A percentile compares a stretch with the other conserved stretches of the same genome.
Evolutionary conservation across 495 filamentous ascomycete genomes (phyloP).

Genomic region (Aspergillus avenaceus): DNA sequence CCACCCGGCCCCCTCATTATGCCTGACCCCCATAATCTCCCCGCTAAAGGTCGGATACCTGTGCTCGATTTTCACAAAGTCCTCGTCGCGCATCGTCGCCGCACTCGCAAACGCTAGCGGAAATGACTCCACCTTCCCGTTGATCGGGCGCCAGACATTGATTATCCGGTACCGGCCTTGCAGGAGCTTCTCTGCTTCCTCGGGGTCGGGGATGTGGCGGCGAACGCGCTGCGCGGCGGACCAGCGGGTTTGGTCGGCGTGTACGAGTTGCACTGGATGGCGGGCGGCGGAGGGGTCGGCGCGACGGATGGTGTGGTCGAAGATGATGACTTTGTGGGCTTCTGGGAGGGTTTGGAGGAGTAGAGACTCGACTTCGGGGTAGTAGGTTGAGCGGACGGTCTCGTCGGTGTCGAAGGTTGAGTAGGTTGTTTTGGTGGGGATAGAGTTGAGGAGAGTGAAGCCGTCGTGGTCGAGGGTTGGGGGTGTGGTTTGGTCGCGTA

Average conservation of each 20-base stretch:
- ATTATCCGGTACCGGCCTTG: slow-evolving; percentile 70
- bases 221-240: slow-evolving; percentile 62
- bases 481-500: slow-evolving; percentile 46
- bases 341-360: slow-evolving; percentile 60
- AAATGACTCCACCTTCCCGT: slow-evolving; percentile 61
- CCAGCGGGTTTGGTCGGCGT: slow-evolving; percentile 78
- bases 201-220: slow-evolving; percentile 54
- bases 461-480: slow-evolving; percentile 63
- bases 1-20: slow-evolving; percentile 61
- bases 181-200: slow-evolving; percentile 54
- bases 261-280: slow-evolving; percentile 63
- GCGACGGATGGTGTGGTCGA: slow-evolving; percentile 88
- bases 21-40: slow-evolving; percentile 69
- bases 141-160: slow-evolving; percentile 84
- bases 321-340: slow-evolving; percentile 61
- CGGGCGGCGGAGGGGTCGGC: slow-evolving; percentile 47
- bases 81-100: slow-evolving; percentile 46
- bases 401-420: slow-evolving; percentile 59
- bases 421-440: slow-evolving; percentile 48
- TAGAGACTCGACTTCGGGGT: slow-evolving; percentile 73
- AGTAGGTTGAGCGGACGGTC: slow-evolving; percentile 65
- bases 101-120: slow-evolving; percentile 72
- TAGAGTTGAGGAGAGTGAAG: slow-evolving; percentile 54
- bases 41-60: slow-evolving; percentile 69
- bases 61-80: slow-evolving; percentile 70